Conservation (phyloP, 768 basidiomycete genomes). For the Serendipita indica region DNA sequence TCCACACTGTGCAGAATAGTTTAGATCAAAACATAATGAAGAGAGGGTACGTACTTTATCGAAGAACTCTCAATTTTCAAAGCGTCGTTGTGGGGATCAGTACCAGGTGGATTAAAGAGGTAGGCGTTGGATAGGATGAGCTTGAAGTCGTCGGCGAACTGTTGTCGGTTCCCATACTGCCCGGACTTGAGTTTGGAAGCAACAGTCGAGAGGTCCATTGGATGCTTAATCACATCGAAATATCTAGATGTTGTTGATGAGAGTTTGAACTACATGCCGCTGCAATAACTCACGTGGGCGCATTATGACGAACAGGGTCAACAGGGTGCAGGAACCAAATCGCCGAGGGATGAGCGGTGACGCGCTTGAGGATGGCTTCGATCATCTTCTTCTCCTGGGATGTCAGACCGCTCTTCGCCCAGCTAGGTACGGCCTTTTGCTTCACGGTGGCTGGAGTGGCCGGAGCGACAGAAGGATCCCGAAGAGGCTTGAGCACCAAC, state of each 20-base stretch:
- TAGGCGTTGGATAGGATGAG: conserved; percentile 82
- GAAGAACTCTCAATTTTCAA: conserved; percentile 61
- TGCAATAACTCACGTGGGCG: conserved; percentile 51
- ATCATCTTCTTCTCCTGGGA: conserved; percentile 9
- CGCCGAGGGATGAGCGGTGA: conserved; percentile 59
- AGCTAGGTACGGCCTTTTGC: background rate
- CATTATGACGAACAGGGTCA: conserved; percentile 87
- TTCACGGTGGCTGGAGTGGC: background rate
- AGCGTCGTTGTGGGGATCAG: conserved; percentile 61
- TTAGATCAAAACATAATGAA: conserved; percentile 1
- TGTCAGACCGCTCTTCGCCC: background rate
- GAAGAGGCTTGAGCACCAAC: background rate
- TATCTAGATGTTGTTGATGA: conserved; percentile 39
- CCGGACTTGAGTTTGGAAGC: conserved; percentile 73
- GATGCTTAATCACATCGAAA: conserved; percentile 75
- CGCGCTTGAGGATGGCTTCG: conserved; percentile 43
- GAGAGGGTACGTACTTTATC: conserved; percentile 34
- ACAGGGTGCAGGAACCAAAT: conserved; percentile 72
- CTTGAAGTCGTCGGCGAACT: conserved; percentile 73
- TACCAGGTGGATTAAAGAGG: conserved; percentile 60
- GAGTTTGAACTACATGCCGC: conserved; percentile 10
- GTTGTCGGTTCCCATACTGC: conserved; percentile 69
- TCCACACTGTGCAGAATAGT: conserved; percentile 13
- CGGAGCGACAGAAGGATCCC: background rate
- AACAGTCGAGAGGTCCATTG: conserved; percentile 92